Evolutionary conservation across 441 rosid genomes (phyloP), one percentile per base, ranked within the genome.

Genomic region (Adansonia gregorii): DNA sequence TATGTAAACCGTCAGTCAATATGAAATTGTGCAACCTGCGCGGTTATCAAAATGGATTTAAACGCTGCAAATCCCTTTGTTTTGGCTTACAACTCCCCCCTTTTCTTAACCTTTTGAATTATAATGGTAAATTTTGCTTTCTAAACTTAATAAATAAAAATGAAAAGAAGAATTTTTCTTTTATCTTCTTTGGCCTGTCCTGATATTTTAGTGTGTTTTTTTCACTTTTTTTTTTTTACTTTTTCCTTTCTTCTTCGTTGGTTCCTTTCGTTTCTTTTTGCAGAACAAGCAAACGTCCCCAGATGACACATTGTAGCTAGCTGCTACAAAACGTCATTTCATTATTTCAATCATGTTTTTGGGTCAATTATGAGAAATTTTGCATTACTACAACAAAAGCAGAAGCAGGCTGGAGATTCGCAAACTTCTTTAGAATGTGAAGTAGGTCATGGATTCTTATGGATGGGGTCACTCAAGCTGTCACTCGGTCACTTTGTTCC

Each of bases 381-480:
- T n/a, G 56, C 73, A 31, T 17, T 46, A 45, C 60, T 52, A 8
- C 3, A 9, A 49, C 0, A 63, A 51, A 24, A 64, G 72, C 60
- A 22, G 78, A 8, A 64, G 78, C 72, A 22, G 70, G 78, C 54
- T 48, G 70, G 48, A 75, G 78, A 75, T 63, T 75, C 60, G 0
- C 72, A 2, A 61, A 75, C 72, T 52, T 75, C 51, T 64, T 3
- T 2, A 71, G 61, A 48, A 5, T 58, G 10, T 58, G 3, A 27
- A 61, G 4, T 27, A 12, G 52, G 48, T 19, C 70, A 17, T 46
- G 41, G 8, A 17, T 72, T 72, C 76, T 6, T 31, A 20, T 20
- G 66, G 65, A 39, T 73, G 76, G 67, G 76, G 54, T 58, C 75
- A 17, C 27, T 8, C 39, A 8, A 17, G 27, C 51, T 66, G 70